Conservation (phyloP, 768 basidiomycete species). For the Pleurotus pulmonarius region DNA sequence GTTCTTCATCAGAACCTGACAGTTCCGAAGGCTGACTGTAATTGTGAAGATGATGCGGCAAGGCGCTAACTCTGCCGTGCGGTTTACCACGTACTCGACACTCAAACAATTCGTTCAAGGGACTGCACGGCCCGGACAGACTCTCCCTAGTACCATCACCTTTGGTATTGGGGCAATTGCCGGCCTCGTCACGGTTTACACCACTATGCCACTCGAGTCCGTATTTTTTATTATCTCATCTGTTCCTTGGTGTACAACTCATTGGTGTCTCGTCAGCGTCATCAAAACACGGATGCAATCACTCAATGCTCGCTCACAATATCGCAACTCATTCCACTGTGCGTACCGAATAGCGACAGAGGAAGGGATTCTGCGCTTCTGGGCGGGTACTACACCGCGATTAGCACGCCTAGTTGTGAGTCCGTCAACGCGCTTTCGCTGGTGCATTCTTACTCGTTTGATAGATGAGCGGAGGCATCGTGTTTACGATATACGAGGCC, state of each 20-base stretch:
- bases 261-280: conserved; percentile 51
- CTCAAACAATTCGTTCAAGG: conserved; percentile 93
- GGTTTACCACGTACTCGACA: conserved; percentile 93
- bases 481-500: conserved; percentile 90
- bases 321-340: conserved; percentile 94
- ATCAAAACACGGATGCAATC: conserved; percentile 99
- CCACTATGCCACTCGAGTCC: conserved; percentile 82
- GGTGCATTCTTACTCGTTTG: neutral
- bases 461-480: conserved; percentile 88
- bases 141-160: conserved; percentile 82
- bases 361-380: conserved; percentile 89
- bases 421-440: conserved; percentile 8
- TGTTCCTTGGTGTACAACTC: neutral
- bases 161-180: conserved; percentile 94
- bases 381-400: conserved; percentile 95
- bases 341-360: conserved; percentile 93
- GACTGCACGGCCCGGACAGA: conserved; percentile 76
- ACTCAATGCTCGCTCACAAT: conserved; percentile 75
- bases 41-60: conserved; percentile 85
- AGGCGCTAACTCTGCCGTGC: conserved; percentile 94
- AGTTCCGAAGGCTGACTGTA: neutral
- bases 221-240: conserved; percentile 17
- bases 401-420: conserved; percentile 80
- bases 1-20: neutral
- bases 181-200: conserved; percentile 92